A percentile compares a stretch with the other conserved stretches of the same genome.
Conservation (phyloP, 2,329 filamentous ascomycete genomes). For the Arthrobotrys musiformis region DNA sequence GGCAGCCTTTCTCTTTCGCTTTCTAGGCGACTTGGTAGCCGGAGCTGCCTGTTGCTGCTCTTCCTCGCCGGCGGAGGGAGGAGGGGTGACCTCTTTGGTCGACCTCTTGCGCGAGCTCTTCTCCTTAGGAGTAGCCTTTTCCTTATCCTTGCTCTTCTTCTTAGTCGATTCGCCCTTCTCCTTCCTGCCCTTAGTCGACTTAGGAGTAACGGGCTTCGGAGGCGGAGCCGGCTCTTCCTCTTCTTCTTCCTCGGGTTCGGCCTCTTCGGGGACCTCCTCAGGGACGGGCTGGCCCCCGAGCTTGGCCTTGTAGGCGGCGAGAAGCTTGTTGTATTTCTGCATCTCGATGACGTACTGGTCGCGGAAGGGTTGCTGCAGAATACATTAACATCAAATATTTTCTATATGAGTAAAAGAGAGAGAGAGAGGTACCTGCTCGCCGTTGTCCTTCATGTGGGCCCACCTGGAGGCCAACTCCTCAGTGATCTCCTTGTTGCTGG, state of each 20-base stretch:
- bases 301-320: conserved; percentile 52
- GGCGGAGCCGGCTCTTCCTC: conserved; percentile 47
- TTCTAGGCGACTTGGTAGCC: conserved; percentile 49
- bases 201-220: conserved; percentile 43
- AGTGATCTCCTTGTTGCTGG: conserved; percentile 86
- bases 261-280: conserved; percentile 26
- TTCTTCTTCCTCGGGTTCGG: conserved; percentile 42
- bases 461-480: conserved; percentile 87
- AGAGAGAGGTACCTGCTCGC: conserved; percentile 73
- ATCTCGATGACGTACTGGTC: conserved; percentile 51
- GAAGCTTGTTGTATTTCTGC: conserved; percentile 40
- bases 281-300: conserved; percentile 30
- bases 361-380: conserved; percentile 42
- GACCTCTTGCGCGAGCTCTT: conserved; percentile 49
- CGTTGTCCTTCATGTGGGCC: conserved; percentile 77
- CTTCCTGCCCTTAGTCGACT: conserved; percentile 37
- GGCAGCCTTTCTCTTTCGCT: conserved; percentile 52
- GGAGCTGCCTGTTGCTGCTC: conserved; percentile 22
- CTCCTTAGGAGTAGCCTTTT: conserved; percentile 54
- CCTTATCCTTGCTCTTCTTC: conserved; percentile 44
- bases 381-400: neutral
- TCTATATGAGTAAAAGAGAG: neutral
- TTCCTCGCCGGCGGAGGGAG: conserved; percentile 48
- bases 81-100: conserved; percentile 51
- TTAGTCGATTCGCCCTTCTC: conserved; percentile 48